phyloP scores from a whole-genome alignment of 495 filamentous ascomycete species.

The Talaromyces liani region DNA sequence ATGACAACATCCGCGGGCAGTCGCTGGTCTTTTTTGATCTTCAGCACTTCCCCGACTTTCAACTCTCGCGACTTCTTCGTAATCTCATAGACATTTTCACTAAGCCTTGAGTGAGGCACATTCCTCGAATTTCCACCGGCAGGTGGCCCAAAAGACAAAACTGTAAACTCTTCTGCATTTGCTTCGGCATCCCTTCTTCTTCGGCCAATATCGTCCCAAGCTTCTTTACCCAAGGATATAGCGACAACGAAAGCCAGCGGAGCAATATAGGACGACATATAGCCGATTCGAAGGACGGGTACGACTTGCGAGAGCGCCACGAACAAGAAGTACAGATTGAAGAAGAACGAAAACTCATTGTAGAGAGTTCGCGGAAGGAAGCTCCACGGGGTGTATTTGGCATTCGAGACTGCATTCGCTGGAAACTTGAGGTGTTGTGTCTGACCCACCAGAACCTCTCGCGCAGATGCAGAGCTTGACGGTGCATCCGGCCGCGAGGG shows the following conservation, averaged over 20 bases:
- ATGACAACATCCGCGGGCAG: conserved; percentile 94
- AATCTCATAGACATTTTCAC: conserved; percentile 40
- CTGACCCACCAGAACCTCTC: conserved; percentile 38
- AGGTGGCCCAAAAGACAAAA: conserved; percentile 58
- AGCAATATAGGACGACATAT: conserved; percentile 88
- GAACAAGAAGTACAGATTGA: conserved; percentile 97
- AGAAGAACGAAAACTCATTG: conserved; percentile 99
- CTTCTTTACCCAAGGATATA: conserved; percentile 93
- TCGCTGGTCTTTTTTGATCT: conserved; percentile 82
- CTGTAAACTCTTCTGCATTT: conserved; percentile 84
- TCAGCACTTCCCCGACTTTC: conserved; percentile 90
- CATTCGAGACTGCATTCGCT: conserved; percentile 83
- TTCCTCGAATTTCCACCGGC: conserved; percentile 14
- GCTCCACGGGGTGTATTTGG: conserved; percentile 94
- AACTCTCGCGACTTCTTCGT: conserved; percentile 79
- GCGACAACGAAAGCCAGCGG: conserved; percentile 85
- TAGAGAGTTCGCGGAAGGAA: conserved; percentile 93
- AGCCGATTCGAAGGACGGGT: conserved; percentile 82
- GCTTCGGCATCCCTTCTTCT: conserved; percentile 84
- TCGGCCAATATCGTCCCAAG: conserved; percentile 84
- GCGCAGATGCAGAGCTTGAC: conserved; percentile 22
- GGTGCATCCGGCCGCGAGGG: conserved; percentile 1
- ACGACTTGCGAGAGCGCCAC: conserved; percentile 93
- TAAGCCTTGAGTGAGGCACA: conserved; percentile 6
- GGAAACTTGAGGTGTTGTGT: conserved; percentile 38